phyloP scores from a whole-genome alignment of 306 rosid species.

The Glycyrrhiza uralensis region DNA sequence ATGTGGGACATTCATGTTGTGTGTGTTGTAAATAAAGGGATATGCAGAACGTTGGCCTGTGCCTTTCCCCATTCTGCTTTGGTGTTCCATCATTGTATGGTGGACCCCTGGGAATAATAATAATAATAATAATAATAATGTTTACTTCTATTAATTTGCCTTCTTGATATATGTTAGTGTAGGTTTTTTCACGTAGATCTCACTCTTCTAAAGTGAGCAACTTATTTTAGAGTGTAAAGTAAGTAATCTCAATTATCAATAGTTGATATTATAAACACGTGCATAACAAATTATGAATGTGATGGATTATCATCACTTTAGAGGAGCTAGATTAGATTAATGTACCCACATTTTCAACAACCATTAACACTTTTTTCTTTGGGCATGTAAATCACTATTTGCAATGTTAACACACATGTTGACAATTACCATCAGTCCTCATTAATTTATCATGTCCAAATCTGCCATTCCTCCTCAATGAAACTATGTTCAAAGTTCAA shows the following conservation, averaged over 20 bases:
- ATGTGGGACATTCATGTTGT: background rate
- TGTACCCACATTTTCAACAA: background rate
- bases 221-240: background rate
- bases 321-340: too few relatives aligned
- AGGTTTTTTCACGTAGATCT: too few relatives aligned
- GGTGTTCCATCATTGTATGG: constrained; percentile 28
- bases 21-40: background rate
- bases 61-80: background rate
- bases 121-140: too few relatives aligned
- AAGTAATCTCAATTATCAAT: too few relatives aligned
- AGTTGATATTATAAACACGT: too few relatives aligned
- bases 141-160: constrained; percentile 19
- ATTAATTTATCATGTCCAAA: background rate
- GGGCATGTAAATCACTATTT: background rate
- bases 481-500: background rate
- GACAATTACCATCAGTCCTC: background rate
- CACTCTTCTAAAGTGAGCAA: too few relatives aligned
- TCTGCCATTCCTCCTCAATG: background rate
- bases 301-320: too few relatives aligned
- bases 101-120: constrained; percentile 1
- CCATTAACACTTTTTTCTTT: background rate
- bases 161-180: background rate
- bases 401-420: background rate
- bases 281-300: too few relatives aligned
- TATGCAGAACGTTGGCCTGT: constrained; percentile 4